Evolutionary conservation across 257 asterid species (phyloP), one percentile per base, ranked within the genome.

Genomic region (Eustoma russellianum): DNA sequence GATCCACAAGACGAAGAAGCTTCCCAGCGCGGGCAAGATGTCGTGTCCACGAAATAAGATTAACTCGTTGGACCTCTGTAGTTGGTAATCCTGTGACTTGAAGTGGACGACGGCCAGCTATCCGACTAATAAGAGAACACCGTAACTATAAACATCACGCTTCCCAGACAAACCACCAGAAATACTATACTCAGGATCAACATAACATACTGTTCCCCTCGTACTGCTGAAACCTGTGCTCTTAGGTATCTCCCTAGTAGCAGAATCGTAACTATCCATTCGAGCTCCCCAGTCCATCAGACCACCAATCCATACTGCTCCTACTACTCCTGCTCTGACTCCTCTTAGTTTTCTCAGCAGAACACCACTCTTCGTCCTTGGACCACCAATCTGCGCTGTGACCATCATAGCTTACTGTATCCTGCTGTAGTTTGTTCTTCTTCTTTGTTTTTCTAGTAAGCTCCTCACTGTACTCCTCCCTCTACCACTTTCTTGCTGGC

Each of bases 401-500:
- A 47, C 65, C 61, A 64, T 75, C 92, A 57, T 80, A 94, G 35
- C 82, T 77, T 33, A 64, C 57, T 1, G 81, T 65, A n/a, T 56
- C 63, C 38, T 71, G 72, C 33, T 77, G 69, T 45, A 77, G 74
- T 74, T 85, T 65, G 47, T 60, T 68, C 57, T 71, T 88, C 81
- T 78, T 85, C 77, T 83, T 86, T 53, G 81, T 89, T 77, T 86
- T 79, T 77, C 70, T 76, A 35, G 81, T 83, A 14, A 89, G 88
- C 74, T 89, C 96, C 34, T 89, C 96, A 16, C 88, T 72, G 55
- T 86, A 89, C 77, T 89, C 97, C 70, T 89, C 96, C 80, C 79
- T 89, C 97, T 96, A 89, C 97, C 97, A 89, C 67, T 86, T 95
- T 61, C 96, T 74, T 6, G 97, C 96, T 3, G 97, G 96, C 45